A percentile compares a stretch with the other conserved stretches of the same genome.
Conservation (phyloP, 768 basidiomycete species). For the Russula sp. region DNA sequence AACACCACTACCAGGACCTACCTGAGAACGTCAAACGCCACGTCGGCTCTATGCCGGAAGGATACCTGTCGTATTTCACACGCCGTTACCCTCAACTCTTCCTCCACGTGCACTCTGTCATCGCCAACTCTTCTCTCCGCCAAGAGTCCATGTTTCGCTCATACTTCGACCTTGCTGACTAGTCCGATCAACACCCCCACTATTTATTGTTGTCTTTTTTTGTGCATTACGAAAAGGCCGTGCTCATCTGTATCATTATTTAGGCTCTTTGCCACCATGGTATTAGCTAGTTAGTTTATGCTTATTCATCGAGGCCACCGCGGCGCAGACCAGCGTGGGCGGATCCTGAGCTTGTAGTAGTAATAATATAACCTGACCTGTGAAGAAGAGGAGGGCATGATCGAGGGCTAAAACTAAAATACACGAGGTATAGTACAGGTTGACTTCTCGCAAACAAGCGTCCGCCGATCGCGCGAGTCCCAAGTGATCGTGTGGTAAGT, state of each 20-base stretch:
- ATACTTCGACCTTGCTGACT: conserved; percentile 73
- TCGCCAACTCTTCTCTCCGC: conserved; percentile 63
- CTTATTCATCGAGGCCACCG: conserved; percentile 6
- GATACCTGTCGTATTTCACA: conserved; percentile 91
- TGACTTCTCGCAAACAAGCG: neutral
- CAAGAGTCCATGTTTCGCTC: conserved; percentile 86
- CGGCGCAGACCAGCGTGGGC: neutral
- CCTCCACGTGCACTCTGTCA: conserved; percentile 85
- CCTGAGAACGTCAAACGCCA: conserved; percentile 86
- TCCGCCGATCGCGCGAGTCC: conserved; percentile 13
- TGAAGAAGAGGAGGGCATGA: neutral
- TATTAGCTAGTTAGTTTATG: neutral
- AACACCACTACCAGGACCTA: conserved; percentile 97
- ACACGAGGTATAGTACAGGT: neutral
- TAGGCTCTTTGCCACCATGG: conserved; percentile 3
- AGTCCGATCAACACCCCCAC: neutral
- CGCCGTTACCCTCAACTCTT: conserved; percentile 86
- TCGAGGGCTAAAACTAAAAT: neutral
- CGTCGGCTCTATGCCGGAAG: conserved; percentile 87
- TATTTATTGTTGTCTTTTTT: neutral
- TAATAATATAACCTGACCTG: neutral
- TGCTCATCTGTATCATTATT: conserved; percentile 27
- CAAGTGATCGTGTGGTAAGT: neutral
- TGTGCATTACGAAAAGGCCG: neutral
- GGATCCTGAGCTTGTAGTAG: neutral